Base-by-base conservation (phyloP, 371 early-diverging fungal species). In the Mortierella sp. region DNA sequence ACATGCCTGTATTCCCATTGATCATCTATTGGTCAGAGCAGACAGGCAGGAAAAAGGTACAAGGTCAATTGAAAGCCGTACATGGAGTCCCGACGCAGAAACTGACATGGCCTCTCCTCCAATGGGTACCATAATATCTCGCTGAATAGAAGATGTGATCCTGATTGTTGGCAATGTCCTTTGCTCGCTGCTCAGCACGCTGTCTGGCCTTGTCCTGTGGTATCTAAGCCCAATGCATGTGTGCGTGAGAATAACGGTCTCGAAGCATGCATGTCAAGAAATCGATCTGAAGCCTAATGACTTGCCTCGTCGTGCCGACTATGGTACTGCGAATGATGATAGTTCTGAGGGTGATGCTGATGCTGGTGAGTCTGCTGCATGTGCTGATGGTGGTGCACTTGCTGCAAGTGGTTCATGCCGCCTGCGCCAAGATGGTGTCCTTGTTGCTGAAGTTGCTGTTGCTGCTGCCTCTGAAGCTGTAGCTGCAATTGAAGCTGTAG, bases 141-240 rank as follows among this genome's bases (percentile, higher is more conserved):
- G 82, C 79, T 3, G 91, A 90, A 71, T 91, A 91, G 51, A 77
- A 78, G 19, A 91, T 90, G 8, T 81, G 73, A 4, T 77, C 70
- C 21, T 80, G 54, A 54, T 83, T 79, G 44, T 85, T 81, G 44
- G 63, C 71, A 24, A 88, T 83, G 27, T 90, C 90, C 44, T 65
- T 61, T 58, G 53, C 57, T 41, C 71, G 74, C 54, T 85, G 83
- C 25, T 82, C 74, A 34, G 83, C 86, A 13, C 64, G 55, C 19
- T 60, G 68, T 7, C 68, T 54, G 5, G 64, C 64, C 57, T 74
- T 74, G 17, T 74, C 76, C 76, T 74, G 50, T n/a, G 21, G 25
- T 4, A 34, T 34, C 34, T 34, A 4, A 34, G 37, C 40, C 24
- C 31, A 52, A 34, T 19, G 27, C 10, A 44, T 34, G 34, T 34